Conservation (phyloP, 2,329 filamentous ascomycete species). For the Botryotinia narcissicola region DNA sequence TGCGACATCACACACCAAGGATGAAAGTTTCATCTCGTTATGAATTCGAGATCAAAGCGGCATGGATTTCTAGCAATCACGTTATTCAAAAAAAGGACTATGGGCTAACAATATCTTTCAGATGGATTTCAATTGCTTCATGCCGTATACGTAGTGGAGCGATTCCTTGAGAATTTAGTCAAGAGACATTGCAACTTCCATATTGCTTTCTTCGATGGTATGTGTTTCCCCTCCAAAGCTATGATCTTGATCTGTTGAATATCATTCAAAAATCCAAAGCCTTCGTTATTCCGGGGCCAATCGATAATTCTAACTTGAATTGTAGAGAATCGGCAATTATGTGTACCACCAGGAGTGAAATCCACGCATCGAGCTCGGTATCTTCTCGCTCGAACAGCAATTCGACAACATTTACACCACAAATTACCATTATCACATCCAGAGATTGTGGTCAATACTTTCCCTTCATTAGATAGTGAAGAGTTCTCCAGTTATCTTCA, state of each 20-base stretch:
- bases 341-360: conserved; percentile 48
- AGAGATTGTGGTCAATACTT: conserved; percentile 42
- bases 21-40: background rate
- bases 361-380: conserved; percentile 44
- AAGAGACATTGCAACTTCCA: conserved; percentile 69
- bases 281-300: background rate
- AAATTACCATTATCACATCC: conserved; percentile 31
- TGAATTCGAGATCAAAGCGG: background rate
- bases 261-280: background rate
- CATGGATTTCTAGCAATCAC: too few species aligned
- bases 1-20: background rate
- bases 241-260: background rate
- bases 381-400: conserved; percentile 57
- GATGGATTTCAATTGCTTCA: conserved; percentile 70
- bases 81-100: background rate
- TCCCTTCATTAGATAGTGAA: conserved; percentile 45
- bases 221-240: conserved; percentile 1
- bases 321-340: conserved; percentile 50
- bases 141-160: conserved; percentile 66
- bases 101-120: conserved; percentile 33
- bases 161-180: conserved; percentile 58
- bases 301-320: conserved; percentile 19
- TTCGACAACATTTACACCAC: conserved; percentile 58
- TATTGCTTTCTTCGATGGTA: conserved; percentile 60
- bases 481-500: conserved; percentile 56